Percentiles rank a stretch among this genome's conserved stretches.
phyloP scores from a whole-genome alignment of 805 yeast species.

The Candida broadrunensis region DNA sequence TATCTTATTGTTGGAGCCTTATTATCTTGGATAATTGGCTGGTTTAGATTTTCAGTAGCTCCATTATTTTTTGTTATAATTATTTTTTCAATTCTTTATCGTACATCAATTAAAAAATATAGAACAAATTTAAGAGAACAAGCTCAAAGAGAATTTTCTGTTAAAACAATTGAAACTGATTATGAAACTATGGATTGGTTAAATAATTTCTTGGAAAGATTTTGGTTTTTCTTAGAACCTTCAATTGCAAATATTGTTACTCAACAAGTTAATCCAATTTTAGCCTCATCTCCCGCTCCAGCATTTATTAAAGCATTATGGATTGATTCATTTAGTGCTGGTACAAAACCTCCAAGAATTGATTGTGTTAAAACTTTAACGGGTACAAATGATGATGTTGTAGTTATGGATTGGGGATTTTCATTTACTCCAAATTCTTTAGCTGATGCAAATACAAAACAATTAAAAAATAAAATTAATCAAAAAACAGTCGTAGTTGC shows the following conservation, averaged over 20 bases:
- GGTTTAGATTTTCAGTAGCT: constrained; percentile 71
- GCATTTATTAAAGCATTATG: constrained; percentile 78
- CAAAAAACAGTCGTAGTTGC: constrained; percentile 77
- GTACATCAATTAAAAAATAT: constrained; percentile 80
- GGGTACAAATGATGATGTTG: constrained; percentile 87
- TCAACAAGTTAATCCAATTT: constrained; percentile 77
- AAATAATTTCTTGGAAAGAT: constrained; percentile 82
- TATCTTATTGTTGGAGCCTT: constrained; percentile 64
- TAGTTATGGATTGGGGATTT: constrained; percentile 96
- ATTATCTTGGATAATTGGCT: constrained; percentile 76
- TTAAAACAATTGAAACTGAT: constrained; percentile 79
- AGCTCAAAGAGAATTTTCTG: constrained; percentile 82
- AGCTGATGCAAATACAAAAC: constrained; percentile 82
- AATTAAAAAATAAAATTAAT: constrained; percentile 78
- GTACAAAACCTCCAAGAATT: constrained; percentile 93
- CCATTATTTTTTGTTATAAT: constrained; percentile 74
- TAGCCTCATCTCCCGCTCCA: constrained; percentile 78
- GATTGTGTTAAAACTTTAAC: constrained; percentile 87
- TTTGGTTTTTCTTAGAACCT: constrained; percentile 92
- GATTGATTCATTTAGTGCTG: constrained; percentile 86
- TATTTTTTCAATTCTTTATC: constrained; percentile 64
- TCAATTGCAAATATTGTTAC: constrained; percentile 80
- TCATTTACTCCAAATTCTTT: constrained; percentile 90
- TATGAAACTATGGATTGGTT: constrained; percentile 96
- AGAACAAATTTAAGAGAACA: constrained; percentile 71